Evolutionary conservation across 805 yeast genomes (phyloP), one percentile per base, ranked within the genome.

Genomic region (Cyberlindnera samutprakarnensis): DNA sequence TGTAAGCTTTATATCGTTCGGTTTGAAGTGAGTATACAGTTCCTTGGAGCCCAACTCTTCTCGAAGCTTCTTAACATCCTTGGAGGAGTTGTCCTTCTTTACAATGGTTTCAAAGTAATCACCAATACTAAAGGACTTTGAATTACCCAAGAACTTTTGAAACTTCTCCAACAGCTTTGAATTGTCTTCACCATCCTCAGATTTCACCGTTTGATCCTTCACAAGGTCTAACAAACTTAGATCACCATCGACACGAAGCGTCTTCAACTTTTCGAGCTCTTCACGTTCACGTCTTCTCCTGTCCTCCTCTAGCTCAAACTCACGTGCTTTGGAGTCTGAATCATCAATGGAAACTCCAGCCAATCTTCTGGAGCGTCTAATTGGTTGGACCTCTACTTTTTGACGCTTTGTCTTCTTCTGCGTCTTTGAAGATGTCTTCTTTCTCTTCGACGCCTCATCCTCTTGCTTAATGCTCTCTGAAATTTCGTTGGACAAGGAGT

Each of bases 301-400:
- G 8, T 43, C 39, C 36, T 50, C 44, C 19, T 46, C 47, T 24
- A 34, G 17, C 15, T 49, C 50, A 17, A 39, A 48, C 28, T 39
- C 38, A 24, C 42, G 44, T 26, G 32, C 35, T 27, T 41, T 57
- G 4, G 43, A 33, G 14, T 58, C 64, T 6, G 69, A 61, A 31
- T 68, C 72, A 36, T 77, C 88, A 33, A 68, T 52, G 37, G 72
- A 64, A 2, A 75, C 68, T 2, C 95, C 95, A 4, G 85, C 84
- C 16, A 88, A 49, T 42, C 96, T 64, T 30, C 86, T 66, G 0
- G 96, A 86, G 39, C 87, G 68, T 51, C 96, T 66, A 1, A 77
- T 64, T 0, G 95, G 94, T 12, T 64, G 38, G 34, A 14, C 54
- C 48, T 31, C 30, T 32, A 47, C 46, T 41, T 48, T 35, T 35